Evolutionary conservation across 1,284 basidiomycete species (phyloP), one percentile per base, ranked within the genome.

Genomic region (Trichosporon ovoides): DNA sequence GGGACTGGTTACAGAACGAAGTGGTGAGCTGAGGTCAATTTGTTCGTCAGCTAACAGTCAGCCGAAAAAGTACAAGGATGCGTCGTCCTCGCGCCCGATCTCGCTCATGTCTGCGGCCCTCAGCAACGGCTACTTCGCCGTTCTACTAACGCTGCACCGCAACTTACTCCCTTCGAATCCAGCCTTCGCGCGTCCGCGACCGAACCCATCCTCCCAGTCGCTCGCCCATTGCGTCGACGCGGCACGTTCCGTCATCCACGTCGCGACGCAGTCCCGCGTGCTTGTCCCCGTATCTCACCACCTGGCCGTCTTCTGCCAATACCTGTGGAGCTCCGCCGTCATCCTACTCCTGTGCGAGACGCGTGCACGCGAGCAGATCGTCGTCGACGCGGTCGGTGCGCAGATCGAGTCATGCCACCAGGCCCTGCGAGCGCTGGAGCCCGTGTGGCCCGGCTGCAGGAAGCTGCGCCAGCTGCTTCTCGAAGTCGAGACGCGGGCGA

Each of bases 251-350:
- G 70, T 72, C 75, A 90, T 93, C 64, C 84, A 86, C 55, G 83
- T 93, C 52, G 90, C 90, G 1, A 86, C 89, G 38, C 88, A 89
- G 16, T 87, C 91, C 77, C 88, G 85, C 70, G 85, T 88, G 66
- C 84, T 88, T 50, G 87, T 93, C 1, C 89, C 91, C 4, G 83
- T 88, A 4, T 90, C 89, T 13, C 91, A 93, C 70, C 89, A 92
- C 72, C 82, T 93, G 37, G 89, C 90, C 2, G 90, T 93, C 74
- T 92, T 90, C 80, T 89, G 91, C 58, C 91, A 93, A 69, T 89
- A 91, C 68, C 82, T 93, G 18, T 93, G 92, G 80, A 91, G 88
- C 66, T 91, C 89, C 28, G 88, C 89, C 1, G 88, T 92, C 58
- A 90, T 93, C 67, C 85, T 92, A 46, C 79, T 93, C 35, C 80